Conservation (phyloP, 768 basidiomycete species). For the Hydnum rufescens region DNA sequence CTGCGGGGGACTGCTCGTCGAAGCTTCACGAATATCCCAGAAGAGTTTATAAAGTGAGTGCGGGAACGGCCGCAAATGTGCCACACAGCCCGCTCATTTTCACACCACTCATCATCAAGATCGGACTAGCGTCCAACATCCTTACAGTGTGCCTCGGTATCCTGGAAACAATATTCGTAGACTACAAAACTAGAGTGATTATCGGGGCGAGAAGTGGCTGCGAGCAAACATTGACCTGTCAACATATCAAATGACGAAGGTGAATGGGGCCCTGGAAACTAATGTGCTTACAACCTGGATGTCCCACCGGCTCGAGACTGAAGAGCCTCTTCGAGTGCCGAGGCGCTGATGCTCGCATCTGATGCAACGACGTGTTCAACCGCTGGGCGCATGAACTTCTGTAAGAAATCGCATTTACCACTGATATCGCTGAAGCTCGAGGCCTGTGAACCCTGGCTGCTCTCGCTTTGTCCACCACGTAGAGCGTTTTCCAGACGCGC, state of each 20-base stretch:
- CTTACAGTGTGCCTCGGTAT: background rate
- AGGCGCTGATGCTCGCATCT: conserved; percentile 61
- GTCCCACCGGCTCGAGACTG: conserved; percentile 39
- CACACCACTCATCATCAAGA: background rate
- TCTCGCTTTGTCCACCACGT: conserved; percentile 24
- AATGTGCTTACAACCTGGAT: conserved; percentile 41
- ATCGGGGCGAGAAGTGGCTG: conserved; percentile 11
- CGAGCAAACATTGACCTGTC: conserved; percentile 20
- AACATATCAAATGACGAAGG: background rate
- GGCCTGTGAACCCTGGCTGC: conserved; percentile 49
- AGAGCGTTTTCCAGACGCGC: background rate
- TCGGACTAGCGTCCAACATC: background rate
- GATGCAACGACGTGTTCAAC: background rate
- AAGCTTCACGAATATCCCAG: too few relatives aligned
- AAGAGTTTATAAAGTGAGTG: too few relatives aligned
- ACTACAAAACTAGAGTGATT: too few relatives aligned
- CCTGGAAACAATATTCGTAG: too few relatives aligned
- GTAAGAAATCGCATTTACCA: conserved; percentile 27
- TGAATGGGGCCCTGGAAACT: background rate
- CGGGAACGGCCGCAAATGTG: too few relatives aligned
- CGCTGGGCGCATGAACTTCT: background rate
- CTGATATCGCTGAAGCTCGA: conserved; percentile 78
- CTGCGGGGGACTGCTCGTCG: too few relatives aligned
- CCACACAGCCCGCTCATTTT: too few relatives aligned
- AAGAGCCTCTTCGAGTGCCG: conserved; percentile 61